Conservation (phyloP, 2,329 filamentous ascomycete species). For the Xylaria sp. region DNA sequence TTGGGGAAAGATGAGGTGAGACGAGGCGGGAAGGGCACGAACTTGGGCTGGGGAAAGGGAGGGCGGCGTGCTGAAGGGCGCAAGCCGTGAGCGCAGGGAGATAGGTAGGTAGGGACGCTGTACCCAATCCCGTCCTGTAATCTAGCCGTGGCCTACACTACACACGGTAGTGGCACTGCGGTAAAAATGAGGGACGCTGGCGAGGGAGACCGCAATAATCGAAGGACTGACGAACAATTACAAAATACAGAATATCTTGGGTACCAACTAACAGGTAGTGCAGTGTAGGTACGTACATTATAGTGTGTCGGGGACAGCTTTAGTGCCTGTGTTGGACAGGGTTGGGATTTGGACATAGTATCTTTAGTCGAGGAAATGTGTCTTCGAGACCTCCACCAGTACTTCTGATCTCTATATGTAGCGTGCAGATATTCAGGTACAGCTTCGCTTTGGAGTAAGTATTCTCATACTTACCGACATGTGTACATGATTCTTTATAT, state of each 20-base stretch:
- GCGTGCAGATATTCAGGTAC: conserved; percentile 15
- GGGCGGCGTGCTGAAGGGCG: neutral
- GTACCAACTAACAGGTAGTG: too few species aligned
- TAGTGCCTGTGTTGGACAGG: neutral
- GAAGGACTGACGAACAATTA: conserved; percentile 3
- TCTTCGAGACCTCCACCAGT: neutral
- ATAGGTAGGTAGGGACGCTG: neutral
- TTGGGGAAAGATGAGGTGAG: conserved; percentile 26
- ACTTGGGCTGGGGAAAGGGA: conserved; percentile 7
- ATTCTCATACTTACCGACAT: neutral
- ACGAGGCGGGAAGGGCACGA: conserved; percentile 20
- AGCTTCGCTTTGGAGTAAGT: conserved; percentile 5
- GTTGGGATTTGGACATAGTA: neutral
- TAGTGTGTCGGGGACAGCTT: neutral
- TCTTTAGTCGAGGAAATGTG: neutral
- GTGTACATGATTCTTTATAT: neutral
- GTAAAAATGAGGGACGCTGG: neutral
- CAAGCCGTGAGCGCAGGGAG: neutral
- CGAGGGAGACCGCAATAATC: neutral
- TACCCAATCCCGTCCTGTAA: too few species aligned
- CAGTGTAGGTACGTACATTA: too few species aligned
- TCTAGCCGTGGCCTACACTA: too few species aligned
- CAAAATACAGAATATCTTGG: too few species aligned
- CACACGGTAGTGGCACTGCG: too few species aligned
- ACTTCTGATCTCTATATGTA: conserved; percentile 4